Evolutionary conservation across 129 eudicot genomes (phyloP), one percentile per base, ranked within the genome.

Genomic region (Flaveria sonorensis): DNA sequence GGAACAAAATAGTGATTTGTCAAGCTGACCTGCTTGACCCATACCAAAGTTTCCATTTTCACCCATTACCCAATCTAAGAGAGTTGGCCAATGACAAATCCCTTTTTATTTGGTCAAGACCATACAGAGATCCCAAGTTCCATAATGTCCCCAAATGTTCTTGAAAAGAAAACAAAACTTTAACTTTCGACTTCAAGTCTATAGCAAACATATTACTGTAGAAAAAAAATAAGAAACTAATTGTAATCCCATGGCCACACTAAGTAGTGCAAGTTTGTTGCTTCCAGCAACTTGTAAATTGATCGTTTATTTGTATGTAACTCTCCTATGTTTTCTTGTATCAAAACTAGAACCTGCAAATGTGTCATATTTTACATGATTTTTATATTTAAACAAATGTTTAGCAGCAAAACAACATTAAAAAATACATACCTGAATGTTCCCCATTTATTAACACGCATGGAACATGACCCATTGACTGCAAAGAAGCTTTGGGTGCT

Each of bases 81-180:
- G n/a, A n/a, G n/a, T 86, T 88, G 73, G 76, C 76, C 94, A 94
- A 88, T 16, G 99, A 68, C 76, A 95, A 79, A 78, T 95, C 99
- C 80, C 73, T 60, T 77, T 85, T 95, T 65, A 97, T 97, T 72
- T 76, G 79, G 79, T 89, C 85, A 57, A 91, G 93, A 70, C 97
- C 97, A 60, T 81, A 84, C 47, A 95, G 73, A 72, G 87, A 90
- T 81, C 85, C 94, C 94, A 91, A 8, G 89, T 82, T 85, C 91
- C 99, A 81, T 82, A 95, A 85, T 91, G 97, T 56, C 89, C 94
- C 46, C 99, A 97, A 13, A 86, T 85, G 72, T 95, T 95, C 99
- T 95, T 50, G 74, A 85, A 20, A 73, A 28, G 28, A 24, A 61
- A 75, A 45, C 14, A 69, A 60, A 53, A 15, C 14, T 26, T 30